These are phyloP conservation scores for Skeletonema tropicum DNA, from an alignment of 108 stramenopile species.

Conservation along the genomic window DNA sequence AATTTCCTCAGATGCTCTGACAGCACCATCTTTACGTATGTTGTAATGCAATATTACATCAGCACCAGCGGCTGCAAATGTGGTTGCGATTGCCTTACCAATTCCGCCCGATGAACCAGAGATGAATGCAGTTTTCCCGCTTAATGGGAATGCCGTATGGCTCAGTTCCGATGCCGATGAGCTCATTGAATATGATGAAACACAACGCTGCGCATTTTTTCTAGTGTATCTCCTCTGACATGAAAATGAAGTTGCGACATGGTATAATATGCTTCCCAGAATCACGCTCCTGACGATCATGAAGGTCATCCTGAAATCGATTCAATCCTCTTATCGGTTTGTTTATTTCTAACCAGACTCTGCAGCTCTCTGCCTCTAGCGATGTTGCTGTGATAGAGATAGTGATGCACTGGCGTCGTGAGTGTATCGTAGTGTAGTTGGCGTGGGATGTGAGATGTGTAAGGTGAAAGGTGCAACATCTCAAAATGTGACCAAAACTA, in stretches of 20 bases:
- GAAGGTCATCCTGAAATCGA: no score
- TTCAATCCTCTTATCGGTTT: no score
- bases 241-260: background rate
- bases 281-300: no score
- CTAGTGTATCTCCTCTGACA: background rate
- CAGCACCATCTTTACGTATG: constrained; percentile 50
- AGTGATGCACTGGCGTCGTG: no score
- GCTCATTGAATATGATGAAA: background rate
- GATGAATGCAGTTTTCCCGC: constrained; percentile 56
- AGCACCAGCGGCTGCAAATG: constrained; percentile 51
- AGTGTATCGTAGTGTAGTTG: no score
- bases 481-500: background rate
- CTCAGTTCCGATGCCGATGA: background rate
- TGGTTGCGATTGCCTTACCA: constrained; percentile 55
- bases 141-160: background rate
- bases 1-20: constrained; percentile 14
- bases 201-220: background rate
- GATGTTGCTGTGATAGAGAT: no score
- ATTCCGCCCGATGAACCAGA: constrained; percentile 71
- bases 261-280: background rate
- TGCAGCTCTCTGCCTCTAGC: no score
- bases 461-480: no score
- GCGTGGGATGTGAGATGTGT: no score
- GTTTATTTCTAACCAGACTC: no score
- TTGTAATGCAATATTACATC: constrained; percentile 67